phyloP scores from a whole-genome alignment of 495 filamentous ascomycete genomes.

The Tuber brumale region DNA sequence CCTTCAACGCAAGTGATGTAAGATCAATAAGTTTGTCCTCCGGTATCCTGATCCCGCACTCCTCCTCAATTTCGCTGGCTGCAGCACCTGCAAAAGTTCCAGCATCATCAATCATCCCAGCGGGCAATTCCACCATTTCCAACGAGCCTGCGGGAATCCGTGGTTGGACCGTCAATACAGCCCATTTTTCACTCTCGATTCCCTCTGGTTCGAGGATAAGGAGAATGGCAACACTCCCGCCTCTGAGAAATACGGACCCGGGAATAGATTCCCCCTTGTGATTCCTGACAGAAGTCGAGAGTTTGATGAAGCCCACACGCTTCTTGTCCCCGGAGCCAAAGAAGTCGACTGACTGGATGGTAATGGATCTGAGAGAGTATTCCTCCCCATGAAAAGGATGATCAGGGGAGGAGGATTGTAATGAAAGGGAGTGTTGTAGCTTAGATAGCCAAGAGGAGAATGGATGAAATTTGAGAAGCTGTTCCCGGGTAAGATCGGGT shows the following conservation, averaged over 20 bases:
- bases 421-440: conserved; percentile 57
- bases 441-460: conserved; percentile 68
- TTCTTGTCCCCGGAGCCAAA: conserved; percentile 50
- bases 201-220: conserved; percentile 57
- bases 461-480: conserved; percentile 63
- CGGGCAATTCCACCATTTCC: conserved; percentile 71
- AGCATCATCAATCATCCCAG: conserved; percentile 79
- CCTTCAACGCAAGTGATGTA: conserved; percentile 53
- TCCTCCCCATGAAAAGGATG: conserved; percentile 69
- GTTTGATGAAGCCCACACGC: conserved; percentile 71
- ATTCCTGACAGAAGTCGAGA: conserved; percentile 62
- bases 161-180: conserved; percentile 74
- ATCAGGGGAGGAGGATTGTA: conserved; percentile 50
- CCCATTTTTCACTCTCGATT: conserved; percentile 56
- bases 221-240: conserved; percentile 75
- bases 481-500: conserved; percentile 54
- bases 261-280: conserved; percentile 59
- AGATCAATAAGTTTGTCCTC: conserved; percentile 59
- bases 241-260: conserved; percentile 71
- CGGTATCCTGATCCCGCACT: conserved; percentile 58
- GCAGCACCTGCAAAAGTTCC: conserved; percentile 71
- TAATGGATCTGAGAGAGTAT: conserved; percentile 62
- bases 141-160: conserved; percentile 72
- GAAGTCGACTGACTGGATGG: conserved; percentile 66
- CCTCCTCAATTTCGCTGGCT: conserved; percentile 76